Percentiles rank a stretch among this genome's conserved stretches.
Evolutionary conservation across 2,329 filamentous ascomycete genomes (phyloP).

Genomic region (Xenosphaeropsis pyriputrescens): DNA sequence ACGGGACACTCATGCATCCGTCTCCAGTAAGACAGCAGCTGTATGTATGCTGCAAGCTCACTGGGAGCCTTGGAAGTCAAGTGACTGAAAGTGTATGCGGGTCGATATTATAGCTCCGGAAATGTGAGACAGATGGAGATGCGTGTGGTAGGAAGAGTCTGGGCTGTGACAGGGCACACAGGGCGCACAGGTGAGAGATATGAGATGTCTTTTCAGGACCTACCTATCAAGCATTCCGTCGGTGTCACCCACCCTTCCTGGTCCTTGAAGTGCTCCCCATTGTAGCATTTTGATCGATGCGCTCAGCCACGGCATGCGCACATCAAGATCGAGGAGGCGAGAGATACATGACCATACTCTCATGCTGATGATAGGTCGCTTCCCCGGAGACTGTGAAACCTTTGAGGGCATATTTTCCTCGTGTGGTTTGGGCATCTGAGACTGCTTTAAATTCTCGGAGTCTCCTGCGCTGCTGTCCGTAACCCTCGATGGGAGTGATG

Average conservation of each 20-base stretch:
- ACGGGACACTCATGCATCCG: slow-evolving; percentile 3
- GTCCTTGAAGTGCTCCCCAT: slow-evolving; percentile 57
- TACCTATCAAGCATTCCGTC: slow-evolving; percentile 84
- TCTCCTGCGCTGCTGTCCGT: background rate
- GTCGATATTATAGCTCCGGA: slow-evolving; percentile 12
- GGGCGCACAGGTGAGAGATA: too few relatives aligned
- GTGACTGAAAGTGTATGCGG: slow-evolving; percentile 45
- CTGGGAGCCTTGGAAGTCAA: slow-evolving; percentile 29
- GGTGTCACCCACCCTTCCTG: slow-evolving; percentile 58
- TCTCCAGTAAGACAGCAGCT: slow-evolving; percentile 5
- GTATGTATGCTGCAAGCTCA: slow-evolving; percentile 12
- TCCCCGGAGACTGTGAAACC: slow-evolving; percentile 5
- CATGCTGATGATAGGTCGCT: slow-evolving; percentile 49
- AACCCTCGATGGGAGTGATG: slow-evolving; percentile 44
- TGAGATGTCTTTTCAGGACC: slow-evolving; percentile 10
- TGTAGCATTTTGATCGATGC: slow-evolving; percentile 64
- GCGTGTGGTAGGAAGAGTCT: background rate
- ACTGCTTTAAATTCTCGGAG: background rate
- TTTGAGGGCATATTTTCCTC: background rate
- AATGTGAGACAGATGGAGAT: slow-evolving; percentile 4
- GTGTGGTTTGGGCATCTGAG: slow-evolving; percentile 4
- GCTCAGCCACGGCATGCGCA: slow-evolving; percentile 82
- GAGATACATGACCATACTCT: slow-evolving; percentile 61
- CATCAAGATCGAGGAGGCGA: slow-evolving; percentile 56
- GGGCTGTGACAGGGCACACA: background rate